phyloP scores from a whole-genome alignment of 495 filamentous ascomycete species.

The Lophiotrema nucula region DNA sequence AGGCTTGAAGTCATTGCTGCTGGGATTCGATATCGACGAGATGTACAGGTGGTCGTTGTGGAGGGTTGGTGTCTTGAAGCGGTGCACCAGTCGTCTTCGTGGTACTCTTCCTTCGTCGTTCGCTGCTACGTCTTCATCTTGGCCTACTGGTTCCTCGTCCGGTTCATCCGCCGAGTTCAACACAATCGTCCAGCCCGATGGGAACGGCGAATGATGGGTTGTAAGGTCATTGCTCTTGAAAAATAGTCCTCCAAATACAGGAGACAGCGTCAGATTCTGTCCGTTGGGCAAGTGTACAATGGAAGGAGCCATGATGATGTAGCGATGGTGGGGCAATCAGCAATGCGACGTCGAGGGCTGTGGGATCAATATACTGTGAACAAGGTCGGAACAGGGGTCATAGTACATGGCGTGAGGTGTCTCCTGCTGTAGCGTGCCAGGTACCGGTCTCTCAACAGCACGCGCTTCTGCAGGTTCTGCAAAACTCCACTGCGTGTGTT shows the following conservation, averaged over 20 bases:
- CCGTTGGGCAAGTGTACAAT: conserved; percentile 77
- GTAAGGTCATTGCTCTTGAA: conserved; percentile 81
- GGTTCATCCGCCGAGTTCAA: conserved; percentile 67
- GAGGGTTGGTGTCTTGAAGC: conserved; percentile 70
- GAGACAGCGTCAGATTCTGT: conserved; percentile 72
- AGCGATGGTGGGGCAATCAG: background rate
- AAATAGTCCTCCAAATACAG: conserved; percentile 82
- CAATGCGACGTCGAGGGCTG: no score
- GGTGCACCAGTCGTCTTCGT: conserved; percentile 50
- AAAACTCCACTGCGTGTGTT: no score
- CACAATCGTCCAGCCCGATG: conserved; percentile 84
- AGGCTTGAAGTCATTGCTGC: conserved; percentile 74
- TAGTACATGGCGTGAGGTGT: background rate
- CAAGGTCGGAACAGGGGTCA: background rate
- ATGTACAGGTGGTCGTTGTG: conserved; percentile 81
- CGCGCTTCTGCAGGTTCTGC: no score
- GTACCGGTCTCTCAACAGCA: background rate
- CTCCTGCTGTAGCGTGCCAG: background rate
- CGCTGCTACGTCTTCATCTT: conserved; percentile 6
- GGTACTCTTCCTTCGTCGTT: conserved; percentile 31
- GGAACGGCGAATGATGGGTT: conserved; percentile 64
- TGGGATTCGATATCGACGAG: conserved; percentile 83
- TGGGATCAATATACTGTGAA: no score
- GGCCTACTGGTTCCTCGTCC: conserved; percentile 21
- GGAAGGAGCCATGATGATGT: conserved; percentile 41